Conservation (phyloP, 768 basidiomycete species). For the Xerocomellus chrysenteron region DNA sequence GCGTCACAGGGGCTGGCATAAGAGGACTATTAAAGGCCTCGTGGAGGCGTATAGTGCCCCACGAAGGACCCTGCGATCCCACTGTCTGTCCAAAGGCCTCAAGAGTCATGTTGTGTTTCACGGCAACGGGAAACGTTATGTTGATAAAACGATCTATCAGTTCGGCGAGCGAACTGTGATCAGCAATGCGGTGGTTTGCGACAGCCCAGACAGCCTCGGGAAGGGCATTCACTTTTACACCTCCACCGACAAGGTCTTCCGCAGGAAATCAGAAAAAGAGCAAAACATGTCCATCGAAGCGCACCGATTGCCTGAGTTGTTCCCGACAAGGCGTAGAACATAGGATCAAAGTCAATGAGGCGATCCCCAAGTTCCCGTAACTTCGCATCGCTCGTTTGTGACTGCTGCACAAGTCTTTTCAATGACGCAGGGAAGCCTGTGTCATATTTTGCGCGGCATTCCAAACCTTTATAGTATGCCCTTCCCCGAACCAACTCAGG, state of each 20-base stretch:
- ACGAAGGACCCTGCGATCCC: slow-evolving; percentile 22
- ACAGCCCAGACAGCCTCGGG: slow-evolving; percentile 42
- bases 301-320: slow-evolving; percentile 31
- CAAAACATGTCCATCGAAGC: neutral
- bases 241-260: slow-evolving; percentile 43
- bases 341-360: slow-evolving; percentile 23
- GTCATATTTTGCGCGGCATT: slow-evolving; percentile 43
- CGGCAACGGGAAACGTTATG: slow-evolving; percentile 15
- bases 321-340: slow-evolving; percentile 18
- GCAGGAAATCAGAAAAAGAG: slow-evolving; percentile 24
- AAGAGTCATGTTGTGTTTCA: slow-evolving; percentile 40
- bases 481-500: slow-evolving; percentile 30
- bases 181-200: slow-evolving; percentile 35
- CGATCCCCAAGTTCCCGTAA: slow-evolving; percentile 11
- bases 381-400: slow-evolving; percentile 22
- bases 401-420: slow-evolving; percentile 22
- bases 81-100: slow-evolving; percentile 40
- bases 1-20: slow-evolving; percentile 45
- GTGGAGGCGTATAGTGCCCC: slow-evolving; percentile 37
- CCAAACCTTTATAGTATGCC: slow-evolving; percentile 34
- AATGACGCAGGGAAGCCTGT: slow-evolving; percentile 30
- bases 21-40: slow-evolving; percentile 37
- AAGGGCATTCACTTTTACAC: slow-evolving; percentile 46
- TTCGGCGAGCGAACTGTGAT: slow-evolving; percentile 26
- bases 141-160: slow-evolving; percentile 13